Evolutionary conservation across 164 flowering plant species (phyloP), one percentile per base, ranked within the genome.

Genomic region (Vitis cinerea): DNA sequence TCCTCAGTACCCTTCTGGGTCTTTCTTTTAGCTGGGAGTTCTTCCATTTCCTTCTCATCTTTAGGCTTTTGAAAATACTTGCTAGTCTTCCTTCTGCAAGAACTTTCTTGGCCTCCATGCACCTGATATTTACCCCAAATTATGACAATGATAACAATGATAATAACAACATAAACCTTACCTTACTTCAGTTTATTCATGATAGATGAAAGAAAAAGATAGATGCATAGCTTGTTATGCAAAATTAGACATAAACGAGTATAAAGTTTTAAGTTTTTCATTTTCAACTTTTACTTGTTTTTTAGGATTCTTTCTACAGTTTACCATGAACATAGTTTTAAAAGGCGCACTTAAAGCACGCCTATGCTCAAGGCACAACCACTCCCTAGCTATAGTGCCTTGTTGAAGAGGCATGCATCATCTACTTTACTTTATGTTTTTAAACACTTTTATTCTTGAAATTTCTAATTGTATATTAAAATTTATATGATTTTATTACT

Each of bases 31-130:
- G 73, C 74, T 52, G 86, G 76, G 30, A 73, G 66, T 61, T 81
- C 86, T 72, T 79, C 87, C 2, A 23, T 64, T 71, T 84, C 87
- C 50, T 71, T 75, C 70, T 81, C 93, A 75, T 81, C 85, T 72
- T 81, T 80, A 9, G 69, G 59, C 72, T 85, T 85, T 67, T 81
- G 79, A 84, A 93, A 93, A 74, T 93, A 91, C 72, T 87, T 89
- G 82, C 99, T 93, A 17, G 93, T 90, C 79, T 87, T 95, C 80
- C 84, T 87, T 75, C 98, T 83, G n/a, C 86, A 87, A 4, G 89
- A 70, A 79, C 75, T 77, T 63, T 86, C 97, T 77, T 83, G 82
- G 62, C 71, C 79, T 66, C 72, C 90, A 11, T 75, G 81, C 67
- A 31, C 81, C 92, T 85, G 61, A 2, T 15, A 53, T 63, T 63